Evolutionary conservation across 2,329 filamentous ascomycete genomes (phyloP).

Genomic region (Drechslerella dactyloides): DNA sequence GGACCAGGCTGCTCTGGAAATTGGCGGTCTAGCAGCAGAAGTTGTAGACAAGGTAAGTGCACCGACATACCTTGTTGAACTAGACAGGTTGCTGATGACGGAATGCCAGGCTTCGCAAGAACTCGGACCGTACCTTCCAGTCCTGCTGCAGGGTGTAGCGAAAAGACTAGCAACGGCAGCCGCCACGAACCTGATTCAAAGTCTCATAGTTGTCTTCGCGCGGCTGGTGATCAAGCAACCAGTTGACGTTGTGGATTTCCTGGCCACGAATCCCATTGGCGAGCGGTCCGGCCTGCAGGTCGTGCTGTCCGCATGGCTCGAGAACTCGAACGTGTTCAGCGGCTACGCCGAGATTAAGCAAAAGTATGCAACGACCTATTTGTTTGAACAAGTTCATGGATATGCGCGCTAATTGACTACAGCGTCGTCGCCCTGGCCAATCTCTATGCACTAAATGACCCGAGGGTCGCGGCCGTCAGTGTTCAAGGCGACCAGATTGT

Average conservation of each 20-base stretch:
- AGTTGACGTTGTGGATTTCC: conserved; percentile 87
- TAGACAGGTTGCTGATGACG: background rate
- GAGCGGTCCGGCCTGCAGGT: conserved; percentile 83
- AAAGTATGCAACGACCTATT: conserved; percentile 68
- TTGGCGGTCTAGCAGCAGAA: conserved; percentile 90
- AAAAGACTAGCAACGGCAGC: conserved; percentile 80
- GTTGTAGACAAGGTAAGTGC: conserved; percentile 84
- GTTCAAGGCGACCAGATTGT: conserved; percentile 93
- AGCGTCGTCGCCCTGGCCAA: conserved; percentile 92
- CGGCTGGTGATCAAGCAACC: conserved; percentile 83
- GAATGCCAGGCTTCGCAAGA: conserved; percentile 72
- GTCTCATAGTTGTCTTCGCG: conserved; percentile 88
- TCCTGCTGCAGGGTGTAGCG: conserved; percentile 87
- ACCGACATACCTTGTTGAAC: background rate
- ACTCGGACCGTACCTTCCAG: conserved; percentile 85
- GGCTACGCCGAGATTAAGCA: conserved; percentile 97
- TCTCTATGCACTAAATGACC: conserved; percentile 84
- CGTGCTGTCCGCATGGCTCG: conserved; percentile 92
- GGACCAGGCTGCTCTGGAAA: conserved; percentile 93
- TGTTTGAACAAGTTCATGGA: conserved; percentile 56
- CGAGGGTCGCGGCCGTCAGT: conserved; percentile 75
- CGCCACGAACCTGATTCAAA: conserved; percentile 78
- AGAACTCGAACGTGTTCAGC: conserved; percentile 96
- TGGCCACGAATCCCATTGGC: conserved; percentile 80
- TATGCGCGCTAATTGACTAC: conserved; percentile 11